Evolutionary conservation across 2,329 filamentous ascomycete species (phyloP), one percentile per base, ranked within the genome.

Genomic region (Xylogone sp.): DNA sequence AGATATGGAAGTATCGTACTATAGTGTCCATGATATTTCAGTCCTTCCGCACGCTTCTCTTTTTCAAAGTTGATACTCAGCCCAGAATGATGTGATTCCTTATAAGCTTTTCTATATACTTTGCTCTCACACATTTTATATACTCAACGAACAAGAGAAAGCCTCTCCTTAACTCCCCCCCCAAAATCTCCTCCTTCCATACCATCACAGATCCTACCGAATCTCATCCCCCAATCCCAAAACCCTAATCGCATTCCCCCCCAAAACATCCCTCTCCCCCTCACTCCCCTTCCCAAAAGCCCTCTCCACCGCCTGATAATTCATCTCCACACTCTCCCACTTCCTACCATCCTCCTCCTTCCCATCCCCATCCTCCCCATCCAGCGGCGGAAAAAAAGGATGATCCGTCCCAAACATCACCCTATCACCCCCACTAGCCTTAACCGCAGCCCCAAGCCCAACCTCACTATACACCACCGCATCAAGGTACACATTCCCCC

Each of bases 331-430:
- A 63, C 86, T 90, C 61, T 84, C 77, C 86, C 87, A 90, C 60
- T 84, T 78, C 34, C 76, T 78, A 56, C 81, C 75, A 52, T 83
- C 82, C 46, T 84, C 81, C 48, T 71, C 79, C 2, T 89, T 85
- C 62, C 86, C 90, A 61, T 84, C 77, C 86, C 86, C 90, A 60
- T 84, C 78, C 34, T 76, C 79, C 56, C 80, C 75, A 27, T 76
- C 77, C 18, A 91, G 69, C 1, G 88, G 88, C n/a, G 88, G 88
- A 68, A 93, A 93, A 71, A 93, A 92, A 0, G 88, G 88, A 66
- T 92, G 87, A 65, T 92, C 88, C 0, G 88, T 92, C 21, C 88
- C 89, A 69, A 93, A 93, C 75, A 93, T 80, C 47, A 93, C 70
- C 53, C 87, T 76, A 60, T 91, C 87, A 1, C 75, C 74, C 0